phyloP scores from a whole-genome alignment of 768 basidiomycete genomes.

The Suillus americanus region DNA sequence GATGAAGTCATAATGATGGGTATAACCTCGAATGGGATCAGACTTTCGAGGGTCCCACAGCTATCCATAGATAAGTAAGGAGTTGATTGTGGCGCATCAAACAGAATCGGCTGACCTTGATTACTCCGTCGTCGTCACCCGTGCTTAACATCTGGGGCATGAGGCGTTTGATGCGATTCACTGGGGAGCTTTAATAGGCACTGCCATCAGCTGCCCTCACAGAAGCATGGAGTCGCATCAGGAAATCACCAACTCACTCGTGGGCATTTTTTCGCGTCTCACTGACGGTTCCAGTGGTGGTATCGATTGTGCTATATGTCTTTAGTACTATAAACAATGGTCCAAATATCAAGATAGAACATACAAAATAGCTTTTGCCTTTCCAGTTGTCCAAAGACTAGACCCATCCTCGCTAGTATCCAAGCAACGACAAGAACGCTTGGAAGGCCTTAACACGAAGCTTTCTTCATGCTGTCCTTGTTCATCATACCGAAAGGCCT shows the following conservation, averaged over 20 bases:
- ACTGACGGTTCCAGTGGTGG: constrained; percentile 50
- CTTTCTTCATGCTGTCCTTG: constrained; percentile 54
- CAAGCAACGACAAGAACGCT: constrained; percentile 80
- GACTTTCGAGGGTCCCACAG: constrained; percentile 85
- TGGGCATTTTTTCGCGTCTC: constrained; percentile 54
- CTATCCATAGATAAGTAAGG: constrained; percentile 37
- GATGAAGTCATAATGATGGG: constrained; percentile 93
- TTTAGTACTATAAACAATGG: constrained; percentile 14
- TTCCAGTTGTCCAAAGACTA: constrained; percentile 76
- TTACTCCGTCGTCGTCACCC: constrained; percentile 92
- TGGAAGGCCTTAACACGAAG: constrained; percentile 73
- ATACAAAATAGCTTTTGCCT: constrained; percentile 76
- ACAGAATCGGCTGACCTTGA: constrained; percentile 60
- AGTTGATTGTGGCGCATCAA: not conserved
- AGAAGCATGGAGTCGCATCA: constrained; percentile 10
- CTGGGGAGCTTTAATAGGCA: constrained; percentile 58
- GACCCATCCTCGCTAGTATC: constrained; percentile 66
- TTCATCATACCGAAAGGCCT: constrained; percentile 78
- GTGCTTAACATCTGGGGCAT: constrained; percentile 74
- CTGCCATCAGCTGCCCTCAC: constrained; percentile 32
- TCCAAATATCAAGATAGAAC: constrained; percentile 29
- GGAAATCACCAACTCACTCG: constrained; percentile 51
- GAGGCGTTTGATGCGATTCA: constrained; percentile 80
- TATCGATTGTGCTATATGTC: constrained; percentile 61
- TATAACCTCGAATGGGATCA: constrained; percentile 64